Evolutionary conservation across 106 monocot genomes (phyloP).

Genomic region (Dioscorea zingiberensis): DNA sequence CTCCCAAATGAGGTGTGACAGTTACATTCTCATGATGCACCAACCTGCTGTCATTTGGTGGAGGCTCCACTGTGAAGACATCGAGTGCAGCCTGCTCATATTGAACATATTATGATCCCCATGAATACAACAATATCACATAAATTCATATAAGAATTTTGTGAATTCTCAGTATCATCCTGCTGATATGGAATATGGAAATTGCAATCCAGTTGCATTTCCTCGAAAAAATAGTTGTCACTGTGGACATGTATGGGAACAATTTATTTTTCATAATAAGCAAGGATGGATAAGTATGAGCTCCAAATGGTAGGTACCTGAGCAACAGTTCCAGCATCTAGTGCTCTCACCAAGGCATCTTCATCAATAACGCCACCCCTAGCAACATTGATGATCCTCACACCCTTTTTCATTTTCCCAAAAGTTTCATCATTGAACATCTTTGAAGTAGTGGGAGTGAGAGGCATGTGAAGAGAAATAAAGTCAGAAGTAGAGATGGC

Average conservation of each 20-base stretch:
- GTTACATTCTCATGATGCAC: conserved; percentile 83
- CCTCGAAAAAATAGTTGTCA: too few relatives aligned
- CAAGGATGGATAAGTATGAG: too few relatives aligned
- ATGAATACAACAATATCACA: too few relatives aligned
- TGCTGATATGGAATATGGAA: too few relatives aligned
- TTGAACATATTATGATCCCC: too few relatives aligned
- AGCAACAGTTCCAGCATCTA: conserved; percentile 78
- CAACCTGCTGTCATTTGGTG: conserved; percentile 54
- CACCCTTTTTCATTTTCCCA: conserved; percentile 70
- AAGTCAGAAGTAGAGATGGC: conserved; percentile 75
- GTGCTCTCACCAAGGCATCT: conserved; percentile 77
- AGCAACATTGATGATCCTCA: conserved; percentile 80
- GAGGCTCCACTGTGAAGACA: conserved; percentile 86
- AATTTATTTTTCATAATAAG: too few relatives aligned
- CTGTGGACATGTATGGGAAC: too few relatives aligned
- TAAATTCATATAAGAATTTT: too few relatives aligned
- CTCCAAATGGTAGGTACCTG: conserved; percentile 39
- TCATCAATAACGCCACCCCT: conserved; percentile 95
- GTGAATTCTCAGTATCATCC: too few relatives aligned
- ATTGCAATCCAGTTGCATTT: too few relatives aligned
- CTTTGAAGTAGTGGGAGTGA: conserved; percentile 69
- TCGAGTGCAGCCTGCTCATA: conserved; percentile 75
- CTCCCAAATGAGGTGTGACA: conserved; percentile 82
- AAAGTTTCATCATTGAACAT: conserved; percentile 78
- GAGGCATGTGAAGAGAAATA: conserved; percentile 88